Conservation (phyloP, 2,329 filamentous ascomycete species). For the Botrytis deweyae region DNA sequence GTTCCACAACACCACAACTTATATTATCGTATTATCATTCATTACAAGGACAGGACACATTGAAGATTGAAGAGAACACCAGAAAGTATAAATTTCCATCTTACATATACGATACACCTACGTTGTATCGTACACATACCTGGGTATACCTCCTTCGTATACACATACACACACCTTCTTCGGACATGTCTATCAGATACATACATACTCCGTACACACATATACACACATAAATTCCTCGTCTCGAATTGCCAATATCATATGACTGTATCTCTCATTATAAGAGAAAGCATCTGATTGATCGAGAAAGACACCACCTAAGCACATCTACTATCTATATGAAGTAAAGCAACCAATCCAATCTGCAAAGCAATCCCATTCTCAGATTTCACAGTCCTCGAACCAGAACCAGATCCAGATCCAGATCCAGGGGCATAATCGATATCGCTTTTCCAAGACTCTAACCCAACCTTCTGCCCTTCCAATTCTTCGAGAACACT, state of each 20-base stretch:
- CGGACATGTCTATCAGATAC: neutral
- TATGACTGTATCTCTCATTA: neutral
- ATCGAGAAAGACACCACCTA: neutral
- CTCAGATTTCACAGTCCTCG: neutral
- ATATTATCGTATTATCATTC: neutral
- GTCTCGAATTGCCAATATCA: neutral
- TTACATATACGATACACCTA: neutral
- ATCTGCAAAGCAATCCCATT: neutral
- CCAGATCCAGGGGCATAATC: neutral
- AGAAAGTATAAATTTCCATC: neutral
- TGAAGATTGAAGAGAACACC: neutral
- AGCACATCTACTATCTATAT: neutral
- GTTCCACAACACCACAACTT: neutral
- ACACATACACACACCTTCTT: no score
- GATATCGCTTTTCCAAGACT: neutral
- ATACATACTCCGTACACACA: neutral
- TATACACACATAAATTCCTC: neutral
- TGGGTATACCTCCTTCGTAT: neutral
- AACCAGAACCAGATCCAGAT: neutral
- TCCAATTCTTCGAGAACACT: constrained; percentile 3
- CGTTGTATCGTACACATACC: no score
- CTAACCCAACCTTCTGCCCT: neutral
- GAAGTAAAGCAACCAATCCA: neutral
- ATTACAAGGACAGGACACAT: neutral
- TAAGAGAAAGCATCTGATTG: neutral